phyloP scores from a whole-genome alignment of 768 basidiomycete species.

The Mycena amicta region DNA sequence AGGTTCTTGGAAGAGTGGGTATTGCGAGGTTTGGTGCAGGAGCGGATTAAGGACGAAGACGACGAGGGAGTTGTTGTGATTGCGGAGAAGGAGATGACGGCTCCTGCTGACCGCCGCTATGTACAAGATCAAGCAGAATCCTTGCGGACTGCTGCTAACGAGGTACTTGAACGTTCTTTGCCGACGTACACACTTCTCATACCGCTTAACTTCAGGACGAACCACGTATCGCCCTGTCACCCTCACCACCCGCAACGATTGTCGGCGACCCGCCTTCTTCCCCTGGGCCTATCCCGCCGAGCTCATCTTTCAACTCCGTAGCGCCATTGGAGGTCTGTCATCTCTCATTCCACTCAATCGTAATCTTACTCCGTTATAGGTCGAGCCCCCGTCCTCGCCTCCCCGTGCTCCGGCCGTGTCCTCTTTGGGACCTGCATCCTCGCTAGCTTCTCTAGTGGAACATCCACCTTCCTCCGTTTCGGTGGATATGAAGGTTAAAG shows the following conservation, averaged over 20 bases:
- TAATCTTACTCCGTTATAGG: neutral
- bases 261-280: neutral
- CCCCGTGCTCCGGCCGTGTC: neutral
- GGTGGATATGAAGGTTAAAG: too few relatives aligned
- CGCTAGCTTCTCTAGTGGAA: neutral
- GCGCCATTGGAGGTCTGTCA: neutral
- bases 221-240: neutral
- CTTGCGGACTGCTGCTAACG: neutral
- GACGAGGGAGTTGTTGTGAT: too few relatives aligned
- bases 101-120: too few relatives aligned
- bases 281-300: neutral
- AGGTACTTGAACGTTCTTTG: too few relatives aligned
- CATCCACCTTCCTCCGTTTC: too few relatives aligned
- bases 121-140: neutral
- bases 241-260: neutral
- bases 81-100: too few relatives aligned
- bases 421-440: neutral
- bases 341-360: neutral
- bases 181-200: too few relatives aligned
- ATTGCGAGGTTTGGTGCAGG: conserved; percentile 34
- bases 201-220: too few relatives aligned
- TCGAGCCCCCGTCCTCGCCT: neutral
- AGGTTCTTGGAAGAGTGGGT: conserved; percentile 45
- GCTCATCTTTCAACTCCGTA: neutral
- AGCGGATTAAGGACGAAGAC: conserved; percentile 20